Percentiles rank a stretch among this genome's conserved stretches.
phyloP scores from a whole-genome alignment of 306 rosid species.

The Lathyrus aphaca region DNA sequence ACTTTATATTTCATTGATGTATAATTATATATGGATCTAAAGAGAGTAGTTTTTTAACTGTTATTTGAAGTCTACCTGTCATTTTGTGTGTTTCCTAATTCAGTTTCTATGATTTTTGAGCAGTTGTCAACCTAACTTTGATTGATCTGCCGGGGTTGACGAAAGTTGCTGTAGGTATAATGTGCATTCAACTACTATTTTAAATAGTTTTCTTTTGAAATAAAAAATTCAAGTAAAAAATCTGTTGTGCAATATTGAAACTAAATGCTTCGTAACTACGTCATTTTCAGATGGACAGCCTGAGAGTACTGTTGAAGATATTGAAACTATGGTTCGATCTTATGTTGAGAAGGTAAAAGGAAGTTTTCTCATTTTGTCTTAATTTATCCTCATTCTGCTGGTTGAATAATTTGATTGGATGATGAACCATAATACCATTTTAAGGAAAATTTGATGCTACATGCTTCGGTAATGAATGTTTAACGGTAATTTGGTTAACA shows the following conservation, averaged over 20 bases:
- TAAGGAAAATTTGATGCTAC: not conserved
- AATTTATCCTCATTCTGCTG: conserved; percentile 1
- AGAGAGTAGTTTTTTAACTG: conserved; percentile 21
- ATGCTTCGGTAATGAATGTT: not conserved
- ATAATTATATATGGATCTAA: conserved; percentile 15
- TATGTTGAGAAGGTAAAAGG: conserved; percentile 74
- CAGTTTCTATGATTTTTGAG: conserved; percentile 34
- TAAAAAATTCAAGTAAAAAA: not conserved
- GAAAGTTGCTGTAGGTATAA: conserved; percentile 92
- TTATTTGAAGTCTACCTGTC: conserved; percentile 15
- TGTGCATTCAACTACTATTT: conserved; percentile 4
- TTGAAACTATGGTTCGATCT: conserved; percentile 80
- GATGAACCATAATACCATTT: conserved; percentile 21
- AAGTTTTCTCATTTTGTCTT: not conserved
- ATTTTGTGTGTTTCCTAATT: conserved; percentile 31
- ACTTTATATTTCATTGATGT: conserved; percentile 16
- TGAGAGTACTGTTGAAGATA: conserved; percentile 77
- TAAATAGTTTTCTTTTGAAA: not conserved
- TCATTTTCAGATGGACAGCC: conserved; percentile 79
- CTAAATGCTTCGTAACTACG: conserved; percentile 23
- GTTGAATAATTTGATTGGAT: conserved; percentile 24
- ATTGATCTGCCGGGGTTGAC: conserved; percentile 96
- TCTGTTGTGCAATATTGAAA: not conserved
- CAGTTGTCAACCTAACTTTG: conserved; percentile 97
- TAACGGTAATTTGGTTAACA: not conserved